These are phyloP conservation scores for Candida verbasci DNA, from an alignment of 805 yeast genomes.

Conservation along the genomic window DNA sequence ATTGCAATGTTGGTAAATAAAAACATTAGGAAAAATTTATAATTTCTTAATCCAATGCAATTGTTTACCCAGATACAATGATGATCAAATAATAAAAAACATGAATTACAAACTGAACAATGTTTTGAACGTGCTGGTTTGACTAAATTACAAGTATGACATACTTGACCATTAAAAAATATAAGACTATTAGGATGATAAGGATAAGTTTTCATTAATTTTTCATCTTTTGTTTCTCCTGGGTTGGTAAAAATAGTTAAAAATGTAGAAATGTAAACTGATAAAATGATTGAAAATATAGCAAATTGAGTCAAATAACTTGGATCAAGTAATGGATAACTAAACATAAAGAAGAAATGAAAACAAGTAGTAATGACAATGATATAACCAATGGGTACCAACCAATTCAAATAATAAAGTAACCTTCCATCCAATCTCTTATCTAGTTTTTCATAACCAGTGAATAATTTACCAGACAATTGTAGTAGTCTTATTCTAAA, in stretches of 20 bases:
- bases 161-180: constrained; percentile 42
- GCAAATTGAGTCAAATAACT: constrained; percentile 12
- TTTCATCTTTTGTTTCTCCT: constrained; percentile 32
- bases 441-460: constrained; percentile 7
- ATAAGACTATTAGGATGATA: constrained; percentile 42
- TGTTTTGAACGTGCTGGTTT: constrained; percentile 65
- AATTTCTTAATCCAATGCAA: constrained; percentile 69
- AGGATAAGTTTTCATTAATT: constrained; percentile 9
- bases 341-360: constrained; percentile 25
- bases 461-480: not conserved
- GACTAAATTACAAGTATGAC: constrained; percentile 43
- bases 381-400: constrained; percentile 41
- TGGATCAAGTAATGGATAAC: constrained; percentile 13
- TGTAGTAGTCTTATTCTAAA: constrained; percentile 10
- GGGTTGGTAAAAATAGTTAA: constrained; percentile 41
- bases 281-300: constrained; percentile 26
- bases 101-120: constrained; percentile 55
- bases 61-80: constrained; percentile 67
- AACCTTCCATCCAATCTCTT: constrained; percentile 7
- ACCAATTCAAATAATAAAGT: constrained; percentile 31
- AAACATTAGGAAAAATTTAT: constrained; percentile 55
- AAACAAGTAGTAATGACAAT: constrained; percentile 31
- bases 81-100: constrained; percentile 50
- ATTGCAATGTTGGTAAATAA: constrained; percentile 44
- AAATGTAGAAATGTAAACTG: constrained; percentile 31